Evolutionary conservation across 805 yeast species (phyloP), one percentile per base, ranked within the genome.

Genomic region (Kodamaea restingae): DNA sequence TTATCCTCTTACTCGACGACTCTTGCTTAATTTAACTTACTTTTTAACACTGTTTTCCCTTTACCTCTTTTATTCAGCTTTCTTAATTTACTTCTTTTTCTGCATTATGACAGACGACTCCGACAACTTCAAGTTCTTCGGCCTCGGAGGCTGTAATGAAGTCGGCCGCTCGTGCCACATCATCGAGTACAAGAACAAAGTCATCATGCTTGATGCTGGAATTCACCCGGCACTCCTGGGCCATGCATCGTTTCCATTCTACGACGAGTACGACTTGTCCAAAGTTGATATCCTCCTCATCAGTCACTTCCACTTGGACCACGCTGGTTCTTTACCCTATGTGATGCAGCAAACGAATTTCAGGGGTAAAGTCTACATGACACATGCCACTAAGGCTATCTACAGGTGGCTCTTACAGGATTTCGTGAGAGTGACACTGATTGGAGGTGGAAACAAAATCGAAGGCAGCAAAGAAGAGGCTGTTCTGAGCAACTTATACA

Each of bases 321-420:
- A 93, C 61, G 98, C 98, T 1, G 99, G 98, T 0, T 88, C 97
- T 0, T 71, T 93, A 40, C 99, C 99, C 0, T 93, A 90, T 55
- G 98, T 93, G 32, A 88, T 93, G 97, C 96, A 88, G 53, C 95
- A 88, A 54, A 93, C 99, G 0, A 84, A 76, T 48, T 93, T 93
- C 69, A 82, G 80, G 54, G 99, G 99, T 2, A 76, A 96, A 35
- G 98, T 93, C 4, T 91, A 91, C 60, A 93, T 93, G 99, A 93
- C 99, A 21, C 97, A 93, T 61, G 98, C 99, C 4, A 93, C 98
- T 0, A 93, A 93, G 66, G 98, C 98, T 28, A 93, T 93, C 42
- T 93, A 90, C 60, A 76, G 96, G 48, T 93, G 98, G 98, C 73
- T 93, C 32, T 63, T 93, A 41, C 82, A 88, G 44, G 99, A 93